These are phyloP conservation scores for Cyclotella distinguenda DNA, from an alignment of 108 stramenopile genomes.

Conservation along the genomic window DNA sequence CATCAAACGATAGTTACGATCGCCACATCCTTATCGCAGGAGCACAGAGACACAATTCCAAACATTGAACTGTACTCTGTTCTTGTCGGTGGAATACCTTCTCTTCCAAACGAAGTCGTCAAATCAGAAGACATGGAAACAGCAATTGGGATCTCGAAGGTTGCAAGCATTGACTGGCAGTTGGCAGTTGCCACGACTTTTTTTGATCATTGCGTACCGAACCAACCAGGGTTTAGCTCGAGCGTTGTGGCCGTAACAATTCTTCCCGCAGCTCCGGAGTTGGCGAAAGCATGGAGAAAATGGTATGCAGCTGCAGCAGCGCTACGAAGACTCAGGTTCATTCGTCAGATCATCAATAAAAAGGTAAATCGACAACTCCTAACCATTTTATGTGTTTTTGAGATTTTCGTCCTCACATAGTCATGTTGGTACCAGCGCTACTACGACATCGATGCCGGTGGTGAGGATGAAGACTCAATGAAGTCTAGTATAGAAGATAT, in stretches of 20 bases:
- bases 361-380: constrained; percentile 30
- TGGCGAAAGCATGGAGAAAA: constrained; percentile 80
- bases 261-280: constrained; percentile 63
- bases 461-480: constrained; percentile 13
- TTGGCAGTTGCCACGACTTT: constrained; percentile 73
- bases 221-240: constrained; percentile 80
- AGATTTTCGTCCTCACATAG: background rate
- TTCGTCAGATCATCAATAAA: constrained; percentile 51
- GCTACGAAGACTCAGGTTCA: constrained; percentile 68
- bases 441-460: constrained; percentile 41
- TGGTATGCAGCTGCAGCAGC: constrained; percentile 84
- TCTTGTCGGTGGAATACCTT: constrained; percentile 80
- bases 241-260: constrained; percentile 88
- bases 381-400: background rate
- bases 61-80: constrained; percentile 82
- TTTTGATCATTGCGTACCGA: constrained; percentile 87
- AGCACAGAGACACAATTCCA: constrained; percentile 79
- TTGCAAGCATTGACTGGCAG: constrained; percentile 80
- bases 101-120: constrained; percentile 55
- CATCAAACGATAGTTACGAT: too few relatives aligned
- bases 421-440: constrained; percentile 11
- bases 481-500: background rate
- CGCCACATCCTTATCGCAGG: too few relatives aligned
- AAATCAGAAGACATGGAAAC: constrained; percentile 51
- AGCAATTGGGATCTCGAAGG: constrained; percentile 34